Evolutionary conservation across 2,329 filamentous ascomycete species (phyloP).

Genomic region (Talaromyces marneffei): DNA sequence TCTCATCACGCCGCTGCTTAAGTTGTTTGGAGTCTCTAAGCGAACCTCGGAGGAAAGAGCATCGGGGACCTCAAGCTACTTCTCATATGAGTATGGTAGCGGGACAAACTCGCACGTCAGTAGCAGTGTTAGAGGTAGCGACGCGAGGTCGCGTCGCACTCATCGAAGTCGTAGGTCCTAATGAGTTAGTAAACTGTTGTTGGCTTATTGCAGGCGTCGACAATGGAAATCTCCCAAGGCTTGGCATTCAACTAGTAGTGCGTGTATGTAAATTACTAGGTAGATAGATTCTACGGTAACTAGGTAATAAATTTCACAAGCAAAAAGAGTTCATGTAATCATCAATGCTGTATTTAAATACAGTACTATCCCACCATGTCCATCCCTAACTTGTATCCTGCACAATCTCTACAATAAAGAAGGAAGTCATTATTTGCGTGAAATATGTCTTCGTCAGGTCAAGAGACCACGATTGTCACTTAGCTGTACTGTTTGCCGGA

Average conservation of each 20-base stretch:
- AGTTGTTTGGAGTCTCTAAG: neutral
- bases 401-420: too few species aligned
- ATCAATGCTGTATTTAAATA: too few species aligned
- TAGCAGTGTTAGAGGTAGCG: neutral
- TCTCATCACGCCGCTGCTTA: neutral
- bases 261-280: too few species aligned
- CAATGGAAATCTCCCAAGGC: too few species aligned
- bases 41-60: neutral
- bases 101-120: neutral
- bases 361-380: too few species aligned
- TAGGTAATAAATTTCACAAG: too few species aligned
- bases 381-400: too few species aligned
- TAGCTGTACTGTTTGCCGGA: constrained; percentile 15
- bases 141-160: neutral
- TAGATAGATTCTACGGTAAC: too few species aligned
- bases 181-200: neutral
- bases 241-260: too few species aligned
- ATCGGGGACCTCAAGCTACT: neutral
- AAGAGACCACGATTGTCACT: constrained; percentile 17
- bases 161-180: neutral
- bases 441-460: constrained; percentile 5
- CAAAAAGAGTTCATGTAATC: too few species aligned
- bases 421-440: too few species aligned
- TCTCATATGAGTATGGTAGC: neutral
- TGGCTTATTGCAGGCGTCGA: too few species aligned